phyloP scores from a whole-genome alignment of 116 monocot genomes.

The Thalassia testudinum region DNA sequence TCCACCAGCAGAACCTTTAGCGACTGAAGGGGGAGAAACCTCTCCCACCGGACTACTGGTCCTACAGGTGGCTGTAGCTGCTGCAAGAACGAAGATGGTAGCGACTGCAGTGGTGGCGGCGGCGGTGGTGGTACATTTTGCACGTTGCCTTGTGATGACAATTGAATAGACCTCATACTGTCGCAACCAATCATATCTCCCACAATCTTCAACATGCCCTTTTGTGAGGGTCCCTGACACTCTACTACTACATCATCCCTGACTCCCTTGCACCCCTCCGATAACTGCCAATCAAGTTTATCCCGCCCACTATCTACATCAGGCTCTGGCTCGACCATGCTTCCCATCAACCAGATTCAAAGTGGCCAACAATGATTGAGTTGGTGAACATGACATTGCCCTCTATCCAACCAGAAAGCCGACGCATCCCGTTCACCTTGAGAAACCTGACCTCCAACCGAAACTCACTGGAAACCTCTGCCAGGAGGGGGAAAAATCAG shows the following conservation, averaged over 20 bases:
- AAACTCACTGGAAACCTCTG: too few species aligned
- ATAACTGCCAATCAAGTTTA: conserved; percentile 7
- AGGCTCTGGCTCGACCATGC: conserved; percentile 17
- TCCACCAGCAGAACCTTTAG: conserved; percentile 88
- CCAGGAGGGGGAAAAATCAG: too few species aligned
- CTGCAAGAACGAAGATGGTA: neutral
- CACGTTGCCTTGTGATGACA: neutral
- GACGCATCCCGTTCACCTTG: conserved; percentile 3
- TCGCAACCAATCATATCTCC: conserved; percentile 11
- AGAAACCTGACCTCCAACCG: neutral
- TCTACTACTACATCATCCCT: conserved; percentile 12
- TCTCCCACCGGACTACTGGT: conserved; percentile 57
- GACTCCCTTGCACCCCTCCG: conserved; percentile 16
- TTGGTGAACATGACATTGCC: conserved; percentile 4
- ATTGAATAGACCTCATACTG: too few species aligned
- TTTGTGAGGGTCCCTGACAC: conserved; percentile 26
- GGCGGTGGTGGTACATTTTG: neutral
- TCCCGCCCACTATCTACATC: conserved; percentile 13
- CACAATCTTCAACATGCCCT: conserved; percentile 29
- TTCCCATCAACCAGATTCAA: conserved; percentile 54
- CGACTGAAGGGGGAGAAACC: conserved; percentile 70
- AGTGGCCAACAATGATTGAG: conserved; percentile 17
- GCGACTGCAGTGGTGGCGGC: neutral
- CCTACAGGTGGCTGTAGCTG: conserved; percentile 20
- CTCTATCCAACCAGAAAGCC: neutral